Conservation (phyloP, 2,329 filamentous ascomycete genomes). For the Helotiales sp. region DNA sequence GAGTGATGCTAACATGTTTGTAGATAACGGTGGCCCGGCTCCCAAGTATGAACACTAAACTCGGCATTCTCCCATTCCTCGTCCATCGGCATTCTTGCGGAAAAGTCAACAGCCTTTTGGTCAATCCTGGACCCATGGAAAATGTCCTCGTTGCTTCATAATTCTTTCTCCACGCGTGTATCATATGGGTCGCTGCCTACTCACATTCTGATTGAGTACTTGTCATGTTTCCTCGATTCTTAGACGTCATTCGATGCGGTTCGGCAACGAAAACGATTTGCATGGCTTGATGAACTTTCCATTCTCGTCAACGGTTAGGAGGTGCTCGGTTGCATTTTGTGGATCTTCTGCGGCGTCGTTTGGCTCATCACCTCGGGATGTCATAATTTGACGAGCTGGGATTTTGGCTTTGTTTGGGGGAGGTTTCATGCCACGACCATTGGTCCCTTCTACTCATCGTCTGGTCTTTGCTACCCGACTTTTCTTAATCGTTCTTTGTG, state of each 20-base stretch:
- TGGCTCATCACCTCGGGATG: constrained; percentile 21
- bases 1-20: constrained; percentile 34
- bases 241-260: constrained; percentile 38
- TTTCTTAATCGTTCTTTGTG: constrained; percentile 9
- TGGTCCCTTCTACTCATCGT: constrained; percentile 11
- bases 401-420: constrained; percentile 25
- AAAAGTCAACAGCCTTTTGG: constrained; percentile 23
- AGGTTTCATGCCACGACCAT: constrained; percentile 26
- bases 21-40: constrained; percentile 41
- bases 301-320: constrained; percentile 29
- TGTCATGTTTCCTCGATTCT: constrained; percentile 36
- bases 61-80: constrained; percentile 19
- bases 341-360: constrained; percentile 33
- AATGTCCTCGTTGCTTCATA: constrained; percentile 33
- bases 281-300: constrained; percentile 40
- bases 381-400: constrained; percentile 24
- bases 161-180: constrained; percentile 40
- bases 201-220: constrained; percentile 41
- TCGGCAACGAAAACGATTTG: constrained; percentile 42
- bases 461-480: constrained; percentile 11
- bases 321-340: constrained; percentile 37
- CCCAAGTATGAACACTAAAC: constrained; percentile 44
- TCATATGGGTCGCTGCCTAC: constrained; percentile 44
- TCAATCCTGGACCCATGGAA: constrained; percentile 24
- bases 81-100: constrained; percentile 15